A percentile compares a stretch with the other conserved stretches of the same genome.
Conservation (phyloP, 352 stramenopile species). For the Aphanomyces cochlioides region DNA sequence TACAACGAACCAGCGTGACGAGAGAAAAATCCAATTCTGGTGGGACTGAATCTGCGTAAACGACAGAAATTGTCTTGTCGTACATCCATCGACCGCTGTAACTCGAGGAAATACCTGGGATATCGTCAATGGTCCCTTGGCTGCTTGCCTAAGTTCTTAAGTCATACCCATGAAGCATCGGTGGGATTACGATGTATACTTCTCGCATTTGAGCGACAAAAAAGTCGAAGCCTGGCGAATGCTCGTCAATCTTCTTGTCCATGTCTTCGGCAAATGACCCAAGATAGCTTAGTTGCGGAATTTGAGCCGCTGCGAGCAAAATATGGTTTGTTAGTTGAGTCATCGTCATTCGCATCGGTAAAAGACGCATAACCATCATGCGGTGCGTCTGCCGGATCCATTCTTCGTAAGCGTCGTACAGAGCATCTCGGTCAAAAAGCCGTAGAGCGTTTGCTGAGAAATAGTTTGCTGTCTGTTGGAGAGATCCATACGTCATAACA, state of each 20-base stretch:
- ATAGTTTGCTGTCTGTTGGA: conserved; percentile 4
- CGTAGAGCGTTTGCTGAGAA: background rate
- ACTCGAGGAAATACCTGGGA: background rate
- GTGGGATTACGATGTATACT: conserved; percentile 22
- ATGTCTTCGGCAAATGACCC: background rate
- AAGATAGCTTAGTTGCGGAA: background rate
- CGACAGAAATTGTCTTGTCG: conserved; percentile 13
- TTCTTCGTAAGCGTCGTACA: conserved; percentile 16
- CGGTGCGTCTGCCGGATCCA: conserved; percentile 4
- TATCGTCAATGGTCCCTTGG: background rate
- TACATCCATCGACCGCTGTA: conserved; percentile 23
- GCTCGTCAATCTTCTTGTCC: background rate
- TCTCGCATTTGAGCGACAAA: conserved; percentile 28
- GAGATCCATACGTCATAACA: background rate
- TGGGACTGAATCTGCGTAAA: background rate
- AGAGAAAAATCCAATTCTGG: conserved; percentile 14
- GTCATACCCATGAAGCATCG: background rate
- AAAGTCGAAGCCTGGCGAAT: conserved; percentile 23
- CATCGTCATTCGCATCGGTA: conserved; percentile 11
- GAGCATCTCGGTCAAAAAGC: conserved; percentile 17
- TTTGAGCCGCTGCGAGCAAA: background rate
- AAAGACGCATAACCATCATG: background rate
- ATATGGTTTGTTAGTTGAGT: conserved; percentile 2
- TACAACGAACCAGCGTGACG: conserved; percentile 16
- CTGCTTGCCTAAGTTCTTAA: background rate